Percentiles rank a stretch among this genome's conserved stretches.
Evolutionary conservation across 2,329 filamentous ascomycete genomes (phyloP).

Genomic region (Endocalyx cinctus): DNA sequence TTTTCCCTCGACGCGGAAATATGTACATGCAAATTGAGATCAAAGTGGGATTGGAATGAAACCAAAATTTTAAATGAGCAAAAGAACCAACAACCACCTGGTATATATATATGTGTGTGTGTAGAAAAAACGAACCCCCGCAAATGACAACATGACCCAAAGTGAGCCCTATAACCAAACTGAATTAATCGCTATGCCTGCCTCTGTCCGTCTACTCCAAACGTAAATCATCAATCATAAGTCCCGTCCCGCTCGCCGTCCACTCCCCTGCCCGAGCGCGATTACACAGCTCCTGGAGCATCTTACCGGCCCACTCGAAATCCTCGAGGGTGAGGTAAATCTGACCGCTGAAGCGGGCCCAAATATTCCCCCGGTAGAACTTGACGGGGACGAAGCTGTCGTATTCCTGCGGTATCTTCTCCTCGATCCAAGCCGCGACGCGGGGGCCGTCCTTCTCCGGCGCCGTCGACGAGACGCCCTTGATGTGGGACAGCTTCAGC

Average conservation of each 20-base stretch:
- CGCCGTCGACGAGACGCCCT: slow-evolving; percentile 30
- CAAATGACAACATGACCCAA: too few species aligned
- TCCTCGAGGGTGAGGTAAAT: slow-evolving; percentile 62
- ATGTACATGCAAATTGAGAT: too few species aligned
- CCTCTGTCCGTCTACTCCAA: too few species aligned
- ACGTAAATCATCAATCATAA: slow-evolving; percentile 1
- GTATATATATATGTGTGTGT: too few species aligned
- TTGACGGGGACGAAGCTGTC: slow-evolving; percentile 57
- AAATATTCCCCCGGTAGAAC: slow-evolving; percentile 51
- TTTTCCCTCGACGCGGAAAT: too few species aligned
- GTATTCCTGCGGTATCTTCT: slow-evolving; percentile 34
- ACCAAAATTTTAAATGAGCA: too few species aligned
- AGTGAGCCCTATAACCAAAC: too few species aligned
- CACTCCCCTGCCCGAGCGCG: not conserved
- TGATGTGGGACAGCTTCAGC: not conserved
- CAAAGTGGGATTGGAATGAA: too few species aligned
- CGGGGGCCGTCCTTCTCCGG: slow-evolving; percentile 2
- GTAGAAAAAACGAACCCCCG: too few species aligned
- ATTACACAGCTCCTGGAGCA: slow-evolving; percentile 33
- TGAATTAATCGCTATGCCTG: too few species aligned
- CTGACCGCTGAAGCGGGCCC: slow-evolving; percentile 61
- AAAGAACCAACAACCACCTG: too few species aligned
- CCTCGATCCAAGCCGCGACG: slow-evolving; percentile 22
- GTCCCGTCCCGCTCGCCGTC: not conserved
- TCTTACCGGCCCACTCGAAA: slow-evolving; percentile 56